Conservation (phyloP, 176 grass and related monocot genomes). For the Metroxylon sagu region DNA sequence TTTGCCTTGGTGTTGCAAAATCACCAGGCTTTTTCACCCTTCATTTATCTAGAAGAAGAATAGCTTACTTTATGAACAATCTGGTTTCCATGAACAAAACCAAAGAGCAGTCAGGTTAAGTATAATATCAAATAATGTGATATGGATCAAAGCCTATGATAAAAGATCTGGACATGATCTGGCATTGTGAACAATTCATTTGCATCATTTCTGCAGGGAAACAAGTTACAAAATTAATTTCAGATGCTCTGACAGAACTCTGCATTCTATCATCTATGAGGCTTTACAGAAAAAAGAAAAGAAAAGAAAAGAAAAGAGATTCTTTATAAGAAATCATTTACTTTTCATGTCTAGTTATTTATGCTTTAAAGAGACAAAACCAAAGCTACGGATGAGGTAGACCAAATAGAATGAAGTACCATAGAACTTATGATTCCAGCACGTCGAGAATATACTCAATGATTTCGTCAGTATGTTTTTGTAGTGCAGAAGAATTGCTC, state of each 20-base stretch:
- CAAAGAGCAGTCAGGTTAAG: too few species aligned
- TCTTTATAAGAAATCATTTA: too few species aligned
- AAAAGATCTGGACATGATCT: conserved; percentile 45
- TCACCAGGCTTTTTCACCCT: conserved; percentile 49
- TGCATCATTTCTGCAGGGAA: conserved; percentile 41
- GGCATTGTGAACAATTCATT: conserved; percentile 62
- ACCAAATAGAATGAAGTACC: not conserved
- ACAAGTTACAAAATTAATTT: not conserved
- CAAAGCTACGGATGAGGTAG: not conserved
- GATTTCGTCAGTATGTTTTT: conserved; percentile 15
- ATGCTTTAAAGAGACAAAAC: not conserved
- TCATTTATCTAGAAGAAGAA: conserved; percentile 27
- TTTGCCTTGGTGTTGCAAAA: conserved; percentile 56
- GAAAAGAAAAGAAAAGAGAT: not conserved
- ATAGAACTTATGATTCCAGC: conserved; percentile 39
- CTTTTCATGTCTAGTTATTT: too few species aligned
- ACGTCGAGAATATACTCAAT: conserved; percentile 53
- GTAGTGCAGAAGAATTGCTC: conserved; percentile 9
- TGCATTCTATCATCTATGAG: too few species aligned
- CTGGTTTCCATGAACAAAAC: too few species aligned
- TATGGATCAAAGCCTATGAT: not conserved
- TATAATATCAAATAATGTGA: too few species aligned
- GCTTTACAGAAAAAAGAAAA: not conserved
- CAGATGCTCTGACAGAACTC: too few species aligned
- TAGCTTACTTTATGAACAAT: not conserved